Percentiles rank a stretch among this genome's conserved stretches.
Evolutionary conservation across 371 early-diverging fungal species (phyloP).

Genomic region (Blakeslea trispora): DNA sequence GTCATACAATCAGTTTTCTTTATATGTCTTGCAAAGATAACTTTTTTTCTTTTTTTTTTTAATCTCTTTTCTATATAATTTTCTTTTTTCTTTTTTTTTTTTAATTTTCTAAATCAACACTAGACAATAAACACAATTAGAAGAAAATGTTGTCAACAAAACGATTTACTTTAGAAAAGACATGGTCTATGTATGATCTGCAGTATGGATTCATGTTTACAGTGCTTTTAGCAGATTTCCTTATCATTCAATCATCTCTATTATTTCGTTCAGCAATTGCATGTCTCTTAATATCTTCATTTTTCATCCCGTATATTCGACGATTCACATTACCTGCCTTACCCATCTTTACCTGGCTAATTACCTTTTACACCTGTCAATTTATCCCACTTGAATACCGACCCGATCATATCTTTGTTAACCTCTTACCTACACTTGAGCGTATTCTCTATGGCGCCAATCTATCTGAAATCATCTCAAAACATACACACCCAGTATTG

Average conservation of each 20-base stretch:
- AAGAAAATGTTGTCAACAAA: no score
- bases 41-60: no score
- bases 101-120: no score
- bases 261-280: slow-evolving; percentile 17
- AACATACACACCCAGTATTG: slow-evolving; percentile 48
- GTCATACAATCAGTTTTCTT: no score
- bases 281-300: slow-evolving; percentile 20
- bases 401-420: slow-evolving; percentile 66
- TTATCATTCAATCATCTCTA: slow-evolving; percentile 28
- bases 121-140: no score
- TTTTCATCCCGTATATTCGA: slow-evolving; percentile 40
- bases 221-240: slow-evolving; percentile 17
- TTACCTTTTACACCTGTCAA: slow-evolving; percentile 65
- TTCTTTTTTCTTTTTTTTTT: no score
- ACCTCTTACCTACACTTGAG: slow-evolving; percentile 69
- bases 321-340: slow-evolving; percentile 58
- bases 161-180: neutral
- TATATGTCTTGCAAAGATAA: no score
- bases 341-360: slow-evolving; percentile 65
- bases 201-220: neutral
- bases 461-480: slow-evolving; percentile 64
- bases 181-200: neutral
- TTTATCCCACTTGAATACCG: slow-evolving; percentile 63
- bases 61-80: no score
- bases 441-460: slow-evolving; percentile 70